Evolutionary conservation across 2,329 filamentous ascomycete species (phyloP), one percentile per base, ranked within the genome.

Genomic region (Ophiognomonia clavigignenti-juglandacearum): DNA sequence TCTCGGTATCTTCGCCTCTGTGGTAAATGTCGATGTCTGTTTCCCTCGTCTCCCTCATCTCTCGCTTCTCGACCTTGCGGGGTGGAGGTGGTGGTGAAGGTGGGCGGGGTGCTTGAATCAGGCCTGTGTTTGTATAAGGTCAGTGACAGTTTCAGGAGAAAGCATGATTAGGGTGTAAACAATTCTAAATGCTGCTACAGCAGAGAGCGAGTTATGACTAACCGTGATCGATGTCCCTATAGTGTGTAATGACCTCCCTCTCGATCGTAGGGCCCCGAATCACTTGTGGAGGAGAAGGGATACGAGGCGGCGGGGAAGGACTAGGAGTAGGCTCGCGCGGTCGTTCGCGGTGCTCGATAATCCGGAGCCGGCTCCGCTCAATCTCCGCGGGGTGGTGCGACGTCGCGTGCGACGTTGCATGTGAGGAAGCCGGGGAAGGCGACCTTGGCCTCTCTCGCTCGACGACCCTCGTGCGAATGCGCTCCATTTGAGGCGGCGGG

Each of bases 191-290:
- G 14, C 32, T 32, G 6, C 6, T 14, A 6, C 29, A 13, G 16
- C 37, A 22, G 16, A n/a, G 38, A 16, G 19, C 20, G 16, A 7
- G 16, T 9, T 14, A 10, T 7, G 6, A 64, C 81, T 62, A 72
- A 88, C 87, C 90, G 67, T 95, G 88, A 60, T 95, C 87, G 57
- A 95, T 85, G 60, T 92, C 86, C 48, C 84, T 79, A 62, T 93
- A 92, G 66, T 93, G 88, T 0, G 88, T 95, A 55, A 95, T 91
- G 49, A 95, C 83, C 61, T 96, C 88, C 59, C 92, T 82, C 65
- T 92, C 87, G 56, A 95, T 88, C 1, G 85, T 86, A 27, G 89
- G 89, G 18, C 84, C 83, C 35, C 82, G 78, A 57, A 93, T 83
- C 37, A 86, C 75, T 53, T 77, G 76, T 24, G 80, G 82, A 37